These are phyloP conservation scores for Pseudonitzschia pungens DNA, from an alignment of 108 stramenopile genomes.

Conservation along the genomic window DNA sequence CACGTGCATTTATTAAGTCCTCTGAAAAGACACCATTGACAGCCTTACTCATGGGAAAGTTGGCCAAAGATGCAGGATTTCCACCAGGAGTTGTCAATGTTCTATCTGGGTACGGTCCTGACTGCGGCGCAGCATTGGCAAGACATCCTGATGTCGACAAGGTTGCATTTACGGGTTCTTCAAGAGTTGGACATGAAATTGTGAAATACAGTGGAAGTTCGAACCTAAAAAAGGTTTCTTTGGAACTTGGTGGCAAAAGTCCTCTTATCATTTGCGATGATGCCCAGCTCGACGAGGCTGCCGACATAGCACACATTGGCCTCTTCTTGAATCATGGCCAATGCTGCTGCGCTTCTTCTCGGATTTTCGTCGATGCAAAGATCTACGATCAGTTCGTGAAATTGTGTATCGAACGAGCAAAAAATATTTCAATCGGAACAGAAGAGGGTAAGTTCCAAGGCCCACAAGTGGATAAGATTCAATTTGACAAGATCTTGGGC, in stretches of 20 bases:
- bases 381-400: constrained; percentile 52
- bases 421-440: constrained; percentile 8
- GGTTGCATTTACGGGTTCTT: constrained; percentile 63
- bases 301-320: constrained; percentile 43
- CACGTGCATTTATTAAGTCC: constrained; percentile 73
- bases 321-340: constrained; percentile 74
- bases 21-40: constrained; percentile 78
- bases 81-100: constrained; percentile 70
- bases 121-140: constrained; percentile 18
- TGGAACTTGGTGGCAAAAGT: constrained; percentile 87
- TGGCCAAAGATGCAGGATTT: constrained; percentile 49
- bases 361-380: constrained; percentile 63
- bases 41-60: constrained; percentile 39
- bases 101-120: constrained; percentile 48
- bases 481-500: constrained; percentile 36
- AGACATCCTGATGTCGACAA: constrained; percentile 10
- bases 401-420: background rate
- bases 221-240: constrained; percentile 55
- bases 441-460: constrained; percentile 19
- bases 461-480: constrained; percentile 45
- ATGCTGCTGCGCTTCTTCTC: constrained; percentile 62
- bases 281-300: constrained; percentile 51
- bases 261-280: constrained; percentile 75
- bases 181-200: constrained; percentile 54
- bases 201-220: constrained; percentile 25